A percentile compares a stretch with the other conserved stretches of the same genome.
Evolutionary conservation across 768 basidiomycete species (phyloP).

Genomic region (Termitomyces sp.): DNA sequence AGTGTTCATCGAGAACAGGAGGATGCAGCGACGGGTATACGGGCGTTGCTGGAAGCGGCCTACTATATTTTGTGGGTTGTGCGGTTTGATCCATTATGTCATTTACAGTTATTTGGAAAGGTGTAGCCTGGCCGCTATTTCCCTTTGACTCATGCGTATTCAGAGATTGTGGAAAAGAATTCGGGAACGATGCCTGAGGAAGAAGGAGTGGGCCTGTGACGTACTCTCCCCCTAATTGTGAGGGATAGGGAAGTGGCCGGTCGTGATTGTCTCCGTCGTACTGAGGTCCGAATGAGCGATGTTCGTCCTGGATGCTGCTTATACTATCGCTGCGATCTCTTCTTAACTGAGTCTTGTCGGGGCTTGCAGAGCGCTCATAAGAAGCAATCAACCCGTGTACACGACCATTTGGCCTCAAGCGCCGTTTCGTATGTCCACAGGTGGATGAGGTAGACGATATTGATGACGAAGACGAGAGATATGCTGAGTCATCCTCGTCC

Average conservation of each 20-base stretch:
- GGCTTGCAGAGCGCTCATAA: slow-evolving; percentile 20
- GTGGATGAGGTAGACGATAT: slow-evolving; percentile 12
- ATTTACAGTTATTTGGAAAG: background rate
- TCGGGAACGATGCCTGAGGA: slow-evolving; percentile 5
- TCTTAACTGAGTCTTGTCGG: slow-evolving; percentile 9
- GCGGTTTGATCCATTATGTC: background rate
- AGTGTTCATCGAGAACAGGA: background rate
- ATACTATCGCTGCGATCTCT: slow-evolving; percentile 9
- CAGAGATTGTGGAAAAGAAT: background rate
- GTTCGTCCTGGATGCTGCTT: slow-evolving; percentile 4
- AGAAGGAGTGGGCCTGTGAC: slow-evolving; percentile 4
- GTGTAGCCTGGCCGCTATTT: background rate
- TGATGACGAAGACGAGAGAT: slow-evolving; percentile 18
- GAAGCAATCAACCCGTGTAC: slow-evolving; percentile 24
- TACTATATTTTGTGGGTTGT: background rate
- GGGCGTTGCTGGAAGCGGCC: slow-evolving; percentile 7
- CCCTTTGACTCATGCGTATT: slow-evolving; percentile 6
- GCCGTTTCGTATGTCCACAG: slow-evolving; percentile 5
- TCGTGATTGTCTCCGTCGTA: background rate
- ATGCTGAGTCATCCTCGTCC: slow-evolving; percentile 13
- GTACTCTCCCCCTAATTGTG: background rate
- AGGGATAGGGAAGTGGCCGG: slow-evolving; percentile 7
- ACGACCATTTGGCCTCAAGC: slow-evolving; percentile 15
- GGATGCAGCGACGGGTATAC: slow-evolving; percentile 6
- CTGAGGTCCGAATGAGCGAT: background rate